Percentiles rank a stretch among this genome's conserved stretches.
Conservation (phyloP, 352 stramenopile species). For the Pythium dissimile region DNA sequence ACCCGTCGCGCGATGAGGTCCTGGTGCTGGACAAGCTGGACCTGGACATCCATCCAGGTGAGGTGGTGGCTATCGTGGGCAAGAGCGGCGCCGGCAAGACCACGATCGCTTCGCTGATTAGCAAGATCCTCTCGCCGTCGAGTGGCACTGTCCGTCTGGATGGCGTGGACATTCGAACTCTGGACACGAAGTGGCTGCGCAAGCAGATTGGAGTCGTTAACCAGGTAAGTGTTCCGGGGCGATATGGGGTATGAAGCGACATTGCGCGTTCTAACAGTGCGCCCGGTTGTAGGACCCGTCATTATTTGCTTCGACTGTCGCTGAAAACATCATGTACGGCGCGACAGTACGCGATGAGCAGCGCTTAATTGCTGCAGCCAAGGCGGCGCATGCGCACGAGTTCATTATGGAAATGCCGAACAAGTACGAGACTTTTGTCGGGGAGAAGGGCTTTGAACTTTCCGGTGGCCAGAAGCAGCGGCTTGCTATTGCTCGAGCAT, state of each 20-base stretch:
- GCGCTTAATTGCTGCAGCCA: conserved; percentile 53
- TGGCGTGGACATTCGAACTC: conserved; percentile 57
- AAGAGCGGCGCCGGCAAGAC: conserved; percentile 83
- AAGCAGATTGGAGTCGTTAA: conserved; percentile 88
- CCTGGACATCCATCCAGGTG: conserved; percentile 70
- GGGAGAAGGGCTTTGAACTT: conserved; percentile 96
- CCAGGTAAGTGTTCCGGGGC: conserved; percentile 33
- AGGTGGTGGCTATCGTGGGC: conserved; percentile 84
- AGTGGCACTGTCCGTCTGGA: conserved; percentile 61
- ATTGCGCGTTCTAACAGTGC: too few relatives aligned
- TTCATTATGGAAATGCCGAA: conserved; percentile 86
- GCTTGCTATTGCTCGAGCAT: conserved; percentile 74
- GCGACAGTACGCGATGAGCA: conserved; percentile 46
- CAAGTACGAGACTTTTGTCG: conserved; percentile 96
- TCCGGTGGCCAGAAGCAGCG: conserved; percentile 97
- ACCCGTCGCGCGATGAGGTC: conserved; percentile 71
- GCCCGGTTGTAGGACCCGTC: conserved; percentile 40
- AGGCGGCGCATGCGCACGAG: conserved; percentile 72
- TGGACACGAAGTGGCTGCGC: conserved; percentile 72
- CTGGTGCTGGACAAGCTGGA: conserved; percentile 61
- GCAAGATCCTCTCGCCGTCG: conserved; percentile 67
- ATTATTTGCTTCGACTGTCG: conserved; percentile 77
- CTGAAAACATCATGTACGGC: conserved; percentile 87
- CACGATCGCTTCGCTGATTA: conserved; percentile 78
- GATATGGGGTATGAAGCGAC: too few relatives aligned